Evolutionary conservation across 106 monocot species (phyloP).

Genomic region (Dendrobium catenatum): DNA sequence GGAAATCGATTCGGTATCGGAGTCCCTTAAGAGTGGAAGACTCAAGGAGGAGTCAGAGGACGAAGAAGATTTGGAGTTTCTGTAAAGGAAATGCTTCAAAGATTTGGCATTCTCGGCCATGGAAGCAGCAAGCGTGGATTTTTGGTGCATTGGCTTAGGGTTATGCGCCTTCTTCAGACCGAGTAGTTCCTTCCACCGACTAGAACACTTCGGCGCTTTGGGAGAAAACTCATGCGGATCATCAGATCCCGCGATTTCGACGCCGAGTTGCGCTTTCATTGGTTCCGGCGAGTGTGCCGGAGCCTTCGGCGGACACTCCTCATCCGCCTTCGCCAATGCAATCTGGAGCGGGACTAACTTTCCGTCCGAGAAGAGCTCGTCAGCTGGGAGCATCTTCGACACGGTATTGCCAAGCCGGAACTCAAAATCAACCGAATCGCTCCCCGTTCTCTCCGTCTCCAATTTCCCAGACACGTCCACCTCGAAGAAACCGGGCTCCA

Average conservation of each 20-base stretch:
- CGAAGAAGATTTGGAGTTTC: conserved; percentile 15
- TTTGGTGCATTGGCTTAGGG: not conserved
- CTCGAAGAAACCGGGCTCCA: not conserved
- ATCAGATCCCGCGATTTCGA: conserved; percentile 10
- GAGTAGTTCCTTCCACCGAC: conserved; percentile 55
- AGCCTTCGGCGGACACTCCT: not conserved
- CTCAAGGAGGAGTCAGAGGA: conserved; percentile 7
- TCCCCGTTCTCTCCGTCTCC: not conserved
- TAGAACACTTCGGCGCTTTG: conserved; percentile 71
- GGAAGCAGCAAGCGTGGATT: not conserved
- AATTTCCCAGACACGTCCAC: not conserved
- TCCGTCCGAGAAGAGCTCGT: conserved; percentile 86
- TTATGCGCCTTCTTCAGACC: conserved; percentile 25
- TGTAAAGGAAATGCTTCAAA: conserved; percentile 38
- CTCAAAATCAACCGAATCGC: conserved; percentile 62
- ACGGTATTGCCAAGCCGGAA: conserved; percentile 59
- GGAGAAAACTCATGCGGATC: conserved; percentile 52
- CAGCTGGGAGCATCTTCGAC: conserved; percentile 52
- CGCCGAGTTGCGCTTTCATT: conserved; percentile 10
- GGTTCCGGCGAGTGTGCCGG: conserved; percentile 8
- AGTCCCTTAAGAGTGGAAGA: conserved; percentile 44
- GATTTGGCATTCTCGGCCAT: conserved; percentile 11
- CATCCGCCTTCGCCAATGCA: not conserved
- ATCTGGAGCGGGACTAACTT: conserved; percentile 73
- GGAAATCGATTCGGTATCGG: conserved; percentile 15